Conservation (phyloP, 164 flowering plant species). For the Berberis vulgaris region DNA sequence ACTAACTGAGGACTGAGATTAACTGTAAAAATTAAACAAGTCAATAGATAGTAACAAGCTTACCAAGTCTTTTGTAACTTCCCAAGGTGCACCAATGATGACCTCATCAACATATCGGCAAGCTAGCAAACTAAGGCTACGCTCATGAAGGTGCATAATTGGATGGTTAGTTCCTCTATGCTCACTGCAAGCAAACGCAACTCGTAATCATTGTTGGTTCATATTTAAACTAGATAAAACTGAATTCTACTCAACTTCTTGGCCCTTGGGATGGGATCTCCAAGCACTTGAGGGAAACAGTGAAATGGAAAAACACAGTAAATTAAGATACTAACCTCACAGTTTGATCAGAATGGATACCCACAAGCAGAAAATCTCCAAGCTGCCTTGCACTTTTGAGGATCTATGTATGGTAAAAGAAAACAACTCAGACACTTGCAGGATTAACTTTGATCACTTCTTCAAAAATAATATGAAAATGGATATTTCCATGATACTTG, state of each 20-base stretch:
- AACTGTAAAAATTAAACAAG: background rate
- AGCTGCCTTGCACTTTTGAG: slow-evolving; percentile 77
- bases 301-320: background rate
- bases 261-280: background rate
- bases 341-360: slow-evolving; percentile 87
- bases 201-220: background rate
- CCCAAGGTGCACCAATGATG: slow-evolving; percentile 83
- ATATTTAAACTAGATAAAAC: background rate
- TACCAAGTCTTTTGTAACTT: slow-evolving; percentile 67
- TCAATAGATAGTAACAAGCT: slow-evolving; percentile 1
- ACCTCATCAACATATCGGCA: slow-evolving; percentile 90
- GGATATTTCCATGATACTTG: background rate
- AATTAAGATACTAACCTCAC: slow-evolving; percentile 45
- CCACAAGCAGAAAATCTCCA: slow-evolving; percentile 97
- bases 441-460: too few species aligned
- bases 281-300: too few species aligned
- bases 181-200: slow-evolving; percentile 39
- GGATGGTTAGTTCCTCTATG: slow-evolving; percentile 49
- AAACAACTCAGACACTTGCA: background rate
- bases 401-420: slow-evolving; percentile 34
- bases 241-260: background rate
- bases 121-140: slow-evolving; percentile 74
- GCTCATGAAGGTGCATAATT: slow-evolving; percentile 75
- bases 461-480: background rate
- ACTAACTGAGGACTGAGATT: background rate